Percentiles rank a stretch among this genome's conserved stretches.
Evolutionary conservation across 345 rosid genomes (phyloP).

Genomic region (Bretschneidera sinensis): DNA sequence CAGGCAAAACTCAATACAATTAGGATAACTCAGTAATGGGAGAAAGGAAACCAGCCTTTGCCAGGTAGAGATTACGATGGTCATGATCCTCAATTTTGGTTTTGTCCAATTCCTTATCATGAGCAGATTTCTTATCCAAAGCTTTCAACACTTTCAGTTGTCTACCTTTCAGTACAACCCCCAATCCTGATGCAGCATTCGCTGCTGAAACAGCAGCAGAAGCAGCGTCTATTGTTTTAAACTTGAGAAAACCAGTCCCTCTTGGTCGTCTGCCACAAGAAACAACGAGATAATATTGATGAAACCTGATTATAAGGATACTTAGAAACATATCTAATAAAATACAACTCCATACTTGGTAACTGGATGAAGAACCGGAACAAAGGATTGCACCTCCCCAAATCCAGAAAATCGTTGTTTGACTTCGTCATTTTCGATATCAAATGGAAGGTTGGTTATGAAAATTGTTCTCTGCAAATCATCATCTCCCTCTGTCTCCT

Average conservation of each 20-base stretch:
- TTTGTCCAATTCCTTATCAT: constrained; percentile 65
- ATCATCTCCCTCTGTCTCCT: constrained; percentile 42
- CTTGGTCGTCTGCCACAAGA: constrained; percentile 66
- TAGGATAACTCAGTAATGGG: neutral
- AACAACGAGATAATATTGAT: constrained; percentile 10
- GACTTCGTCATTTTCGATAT: constrained; percentile 59
- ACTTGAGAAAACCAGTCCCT: constrained; percentile 91
- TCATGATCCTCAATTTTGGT: constrained; percentile 61
- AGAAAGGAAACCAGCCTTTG: constrained; percentile 49
- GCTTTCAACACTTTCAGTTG: constrained; percentile 71
- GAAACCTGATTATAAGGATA: neutral
- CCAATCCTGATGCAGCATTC: constrained; percentile 49
- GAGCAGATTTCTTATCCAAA: constrained; percentile 77
- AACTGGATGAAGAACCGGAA: constrained; percentile 76
- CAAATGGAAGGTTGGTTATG: constrained; percentile 84
- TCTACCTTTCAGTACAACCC: constrained; percentile 78
- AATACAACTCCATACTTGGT: constrained; percentile 55
- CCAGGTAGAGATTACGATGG: constrained; percentile 79
- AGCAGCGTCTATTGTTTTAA: constrained; percentile 65
- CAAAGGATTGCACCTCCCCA: constrained; percentile 69
- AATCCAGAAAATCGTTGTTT: constrained; percentile 65
- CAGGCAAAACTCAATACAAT: neutral
- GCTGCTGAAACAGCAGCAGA: constrained; percentile 75
- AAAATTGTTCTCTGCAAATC: constrained; percentile 73
- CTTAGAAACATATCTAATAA: constrained; percentile 4